These are phyloP conservation scores for Wickerhamiella alocasiicola DNA, from an alignment of 805 yeast species.

Conservation along the genomic window DNA sequence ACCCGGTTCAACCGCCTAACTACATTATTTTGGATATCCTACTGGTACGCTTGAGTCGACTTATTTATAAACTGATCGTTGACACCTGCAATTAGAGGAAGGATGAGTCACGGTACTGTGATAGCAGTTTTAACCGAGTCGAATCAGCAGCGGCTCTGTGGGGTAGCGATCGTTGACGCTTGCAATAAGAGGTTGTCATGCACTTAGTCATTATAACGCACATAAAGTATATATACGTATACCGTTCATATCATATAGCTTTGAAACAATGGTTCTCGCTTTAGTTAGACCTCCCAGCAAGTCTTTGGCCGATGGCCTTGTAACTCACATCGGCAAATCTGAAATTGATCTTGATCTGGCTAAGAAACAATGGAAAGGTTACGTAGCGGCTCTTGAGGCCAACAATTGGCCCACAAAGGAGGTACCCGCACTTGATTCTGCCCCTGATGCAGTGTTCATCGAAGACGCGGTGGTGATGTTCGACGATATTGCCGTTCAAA, in stretches of 20 bases:
- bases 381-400: slow-evolving; percentile 8
- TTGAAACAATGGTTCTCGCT: slow-evolving; percentile 1
- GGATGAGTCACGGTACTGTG: no score
- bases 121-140: no score
- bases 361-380: slow-evolving; percentile 8
- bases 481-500: slow-evolving; percentile 7
- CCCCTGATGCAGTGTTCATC: slow-evolving; percentile 10
- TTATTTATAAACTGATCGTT: no score
- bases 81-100: slow-evolving; percentile 5
- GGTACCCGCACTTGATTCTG: slow-evolving; percentile 2
- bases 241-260: background rate
- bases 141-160: no score
- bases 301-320: slow-evolving; percentile 9
- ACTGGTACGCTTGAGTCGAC: no score
- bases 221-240: no score
- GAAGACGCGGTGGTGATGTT: slow-evolving; percentile 10
- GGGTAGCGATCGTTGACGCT: background rate
- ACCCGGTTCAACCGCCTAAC: no score
- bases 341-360: slow-evolving; percentile 4
- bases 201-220: background rate
- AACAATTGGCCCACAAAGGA: slow-evolving; percentile 7
- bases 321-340: slow-evolving; percentile 8
- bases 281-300: slow-evolving; percentile 8
- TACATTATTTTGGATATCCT: no score
- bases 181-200: background rate